Evolutionary conservation across 192 early-diverging fungal genomes (phyloP).

Genomic region (Neocallimastix lanati): DNA sequence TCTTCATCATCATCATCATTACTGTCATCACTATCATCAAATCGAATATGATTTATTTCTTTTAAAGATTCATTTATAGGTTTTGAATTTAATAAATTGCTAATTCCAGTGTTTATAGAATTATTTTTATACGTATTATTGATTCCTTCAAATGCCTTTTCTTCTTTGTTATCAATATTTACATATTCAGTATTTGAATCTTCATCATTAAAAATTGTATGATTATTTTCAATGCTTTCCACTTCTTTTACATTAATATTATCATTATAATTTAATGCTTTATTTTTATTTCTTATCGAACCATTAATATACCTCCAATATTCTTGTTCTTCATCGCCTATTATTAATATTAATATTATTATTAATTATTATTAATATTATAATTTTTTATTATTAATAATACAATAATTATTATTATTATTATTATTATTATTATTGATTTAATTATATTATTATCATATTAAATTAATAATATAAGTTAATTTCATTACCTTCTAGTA

Average conservation of each 20-base stretch:
- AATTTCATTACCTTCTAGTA: neutral
- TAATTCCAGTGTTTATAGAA: too few species aligned
- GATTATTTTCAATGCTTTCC: neutral
- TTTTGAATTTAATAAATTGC: neutral
- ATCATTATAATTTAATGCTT: neutral
- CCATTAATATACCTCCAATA: neutral
- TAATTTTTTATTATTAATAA: too few species aligned
- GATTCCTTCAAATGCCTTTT: too few species aligned
- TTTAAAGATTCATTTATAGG: neutral
- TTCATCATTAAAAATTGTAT: neutral
- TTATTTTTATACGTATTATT: too few species aligned
- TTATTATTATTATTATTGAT: too few species aligned
- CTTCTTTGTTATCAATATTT: neutral
- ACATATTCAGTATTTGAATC: neutral
- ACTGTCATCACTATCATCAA: neutral
- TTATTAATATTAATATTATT: neutral
- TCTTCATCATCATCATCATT: neutral
- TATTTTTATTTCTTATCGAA: neutral
- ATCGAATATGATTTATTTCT: neutral
- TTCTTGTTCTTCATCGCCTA: neutral
- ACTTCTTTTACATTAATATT: neutral
- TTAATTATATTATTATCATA: too few species aligned
- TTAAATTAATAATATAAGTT: too few species aligned
- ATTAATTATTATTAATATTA: neutral
- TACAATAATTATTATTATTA: too few species aligned